Percentiles rank a stretch among this genome's conserved stretches.
phyloP scores from a whole-genome alignment of 306 rosid species.

The Lupinus albus region DNA sequence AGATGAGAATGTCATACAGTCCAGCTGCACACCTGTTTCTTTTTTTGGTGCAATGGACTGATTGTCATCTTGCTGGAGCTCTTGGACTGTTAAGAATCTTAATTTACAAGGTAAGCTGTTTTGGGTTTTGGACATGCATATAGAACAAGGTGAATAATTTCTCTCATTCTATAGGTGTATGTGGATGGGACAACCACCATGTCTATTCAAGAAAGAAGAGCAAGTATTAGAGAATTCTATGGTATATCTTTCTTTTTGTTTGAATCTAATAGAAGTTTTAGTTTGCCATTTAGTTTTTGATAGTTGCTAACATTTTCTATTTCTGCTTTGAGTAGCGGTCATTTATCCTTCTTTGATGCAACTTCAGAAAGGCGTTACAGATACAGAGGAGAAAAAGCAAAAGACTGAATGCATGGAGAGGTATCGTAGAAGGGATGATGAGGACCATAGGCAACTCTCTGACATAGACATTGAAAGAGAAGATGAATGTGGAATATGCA shows the following conservation, averaged over 20 bases:
- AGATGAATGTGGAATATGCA: slow-evolving; percentile 96
- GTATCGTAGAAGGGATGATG: slow-evolving; percentile 83
- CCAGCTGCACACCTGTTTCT: slow-evolving; percentile 91
- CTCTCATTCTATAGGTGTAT: slow-evolving; percentile 64
- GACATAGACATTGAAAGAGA: slow-evolving; percentile 88
- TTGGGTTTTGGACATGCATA: background rate
- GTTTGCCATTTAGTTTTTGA: slow-evolving; percentile 25
- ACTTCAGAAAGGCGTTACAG: slow-evolving; percentile 83
- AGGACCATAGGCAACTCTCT: slow-evolving; percentile 55
- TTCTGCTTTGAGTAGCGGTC: slow-evolving; percentile 61
- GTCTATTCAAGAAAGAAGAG: slow-evolving; percentile 94
- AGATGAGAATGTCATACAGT: slow-evolving; percentile 95
- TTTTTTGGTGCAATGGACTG: slow-evolving; percentile 88
- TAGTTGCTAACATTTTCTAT: slow-evolving; percentile 36
- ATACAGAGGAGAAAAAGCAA: slow-evolving; percentile 81
- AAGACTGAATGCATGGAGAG: slow-evolving; percentile 89
- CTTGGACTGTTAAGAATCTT: slow-evolving; percentile 85
- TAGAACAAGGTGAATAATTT: slow-evolving; percentile 40
- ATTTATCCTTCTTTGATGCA: slow-evolving; percentile 89
- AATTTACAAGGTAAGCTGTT: slow-evolving; percentile 70
- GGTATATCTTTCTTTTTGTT: slow-evolving; percentile 51
- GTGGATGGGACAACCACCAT: slow-evolving; percentile 98
- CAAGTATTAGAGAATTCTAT: slow-evolving; percentile 95
- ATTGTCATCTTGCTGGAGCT: slow-evolving; percentile 89
- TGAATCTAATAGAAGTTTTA: background rate